These are phyloP conservation scores for Rhododendron ovatum DNA, from an alignment of 148 eudicot species.

Conservation along the genomic window DNA sequence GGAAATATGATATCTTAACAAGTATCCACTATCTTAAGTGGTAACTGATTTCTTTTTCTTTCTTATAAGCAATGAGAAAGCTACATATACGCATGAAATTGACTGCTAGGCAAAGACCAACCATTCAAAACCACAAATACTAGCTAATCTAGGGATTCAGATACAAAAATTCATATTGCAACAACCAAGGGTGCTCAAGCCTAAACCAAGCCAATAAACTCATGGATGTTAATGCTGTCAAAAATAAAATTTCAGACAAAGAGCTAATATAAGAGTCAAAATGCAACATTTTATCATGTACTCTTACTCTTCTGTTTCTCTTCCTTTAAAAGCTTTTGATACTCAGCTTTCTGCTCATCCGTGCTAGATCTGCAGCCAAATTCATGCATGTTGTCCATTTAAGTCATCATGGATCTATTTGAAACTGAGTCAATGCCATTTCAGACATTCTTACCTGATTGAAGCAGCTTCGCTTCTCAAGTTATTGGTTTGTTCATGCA, in stretches of 20 bases:
- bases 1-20: background rate
- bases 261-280: background rate
- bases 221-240: background rate
- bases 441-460: slow-evolving; percentile 32
- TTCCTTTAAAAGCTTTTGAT: slow-evolving; percentile 42
- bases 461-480: slow-evolving; percentile 43
- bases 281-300: background rate
- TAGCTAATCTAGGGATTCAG: background rate
- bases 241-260: background rate
- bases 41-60: background rate
- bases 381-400: background rate
- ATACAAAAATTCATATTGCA: background rate
- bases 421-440: background rate
- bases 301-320: slow-evolving; percentile 72
- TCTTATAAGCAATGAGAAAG: background rate
- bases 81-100: background rate
- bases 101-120: background rate
- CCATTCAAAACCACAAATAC: background rate
- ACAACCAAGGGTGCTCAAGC: background rate
- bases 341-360: slow-evolving; percentile 42
- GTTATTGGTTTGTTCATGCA: slow-evolving; percentile 35
- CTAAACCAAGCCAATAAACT: background rate
- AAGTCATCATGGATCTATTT: background rate
- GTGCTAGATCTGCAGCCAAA: slow-evolving; percentile 47
- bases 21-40: background rate